Base-by-base conservation (phyloP, 306 rosid genomes). In the Quercus robur region DNA sequence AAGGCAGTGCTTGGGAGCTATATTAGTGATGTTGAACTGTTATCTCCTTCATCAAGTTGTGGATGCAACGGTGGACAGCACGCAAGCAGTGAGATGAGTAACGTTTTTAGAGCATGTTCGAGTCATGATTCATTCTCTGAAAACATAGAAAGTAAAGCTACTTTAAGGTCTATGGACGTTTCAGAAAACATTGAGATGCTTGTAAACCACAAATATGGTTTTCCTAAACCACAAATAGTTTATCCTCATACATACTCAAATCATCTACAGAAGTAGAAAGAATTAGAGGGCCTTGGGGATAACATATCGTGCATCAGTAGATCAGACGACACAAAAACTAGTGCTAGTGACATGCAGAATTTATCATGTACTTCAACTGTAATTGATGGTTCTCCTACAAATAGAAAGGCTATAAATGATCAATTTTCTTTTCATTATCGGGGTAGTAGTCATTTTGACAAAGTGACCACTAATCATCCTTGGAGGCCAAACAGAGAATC, bases 31-130 rank as follows among this genome's bases (percentile, higher is more conserved):
- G 64, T 26, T 21, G 21, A 54, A 74, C 21, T 55, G 28, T 75
- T 73, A 55, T 75, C 78, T 62, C 68, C 35, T 78, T 81, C 70
- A 6, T 28, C 46, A 57, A 77, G 67, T 74, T 68, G 70, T 11
- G 28, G n/a, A 52, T 66, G 59, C 74, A 69, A 73, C 7, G 30
- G 78, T 51, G 11, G 67, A 54, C 44, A 63, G 56, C 30, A n/a
- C 31, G 46, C 66, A 30, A 71, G 73, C 78, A 78, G 33, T 18
- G 78, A 74, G 78, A 59, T 57, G 21, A 78, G 58, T 62, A 54
- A 74, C 55, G 14, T 81, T 17, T 52, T 44, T 20, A 62, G 51
- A 19, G 63, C 30, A 41, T 62, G 70, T 78, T 52, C 18, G 28
- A 58, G 44, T 76, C 74, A 18, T 10, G 35, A 75, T 61, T 66